These are phyloP conservation scores for Ilex aquifolium DNA, from an alignment of 257 asterid species.

Conservation along the genomic window DNA sequence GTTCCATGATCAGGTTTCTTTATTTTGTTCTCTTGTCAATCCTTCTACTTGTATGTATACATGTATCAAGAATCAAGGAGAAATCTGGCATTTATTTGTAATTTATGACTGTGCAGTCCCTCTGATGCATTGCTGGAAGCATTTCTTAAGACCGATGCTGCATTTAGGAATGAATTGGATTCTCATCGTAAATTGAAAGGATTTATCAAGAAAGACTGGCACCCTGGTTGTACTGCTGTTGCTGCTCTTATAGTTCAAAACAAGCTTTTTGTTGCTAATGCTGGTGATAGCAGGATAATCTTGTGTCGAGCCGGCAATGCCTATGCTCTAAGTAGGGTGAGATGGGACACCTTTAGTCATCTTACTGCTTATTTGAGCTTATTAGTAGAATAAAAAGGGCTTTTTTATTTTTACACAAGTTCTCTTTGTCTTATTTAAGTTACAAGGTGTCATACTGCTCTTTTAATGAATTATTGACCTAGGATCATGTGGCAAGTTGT, in stretches of 20 bases:
- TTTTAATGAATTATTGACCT: constrained; percentile 7
- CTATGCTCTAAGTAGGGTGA: constrained; percentile 77
- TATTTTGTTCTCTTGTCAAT: too few species aligned
- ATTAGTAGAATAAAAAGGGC: background rate
- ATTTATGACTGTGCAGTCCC: constrained; percentile 48
- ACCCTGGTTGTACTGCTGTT: constrained; percentile 96
- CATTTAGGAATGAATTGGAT: constrained; percentile 64
- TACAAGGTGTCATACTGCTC: too few species aligned
- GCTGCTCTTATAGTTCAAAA: constrained; percentile 61
- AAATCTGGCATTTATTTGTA: constrained; percentile 6
- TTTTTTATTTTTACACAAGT: background rate
- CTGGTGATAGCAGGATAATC: constrained; percentile 91
- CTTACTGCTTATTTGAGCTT: background rate
- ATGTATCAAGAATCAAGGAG: background rate
- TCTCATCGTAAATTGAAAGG: constrained; percentile 49
- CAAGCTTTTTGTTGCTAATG: constrained; percentile 88
- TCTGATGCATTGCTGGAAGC: constrained; percentile 67
- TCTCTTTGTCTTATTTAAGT: too few species aligned
- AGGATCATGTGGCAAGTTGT: constrained; percentile 96
- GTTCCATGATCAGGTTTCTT: constrained; percentile 45
- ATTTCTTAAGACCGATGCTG: constrained; percentile 68
- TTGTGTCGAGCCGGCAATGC: constrained; percentile 73
- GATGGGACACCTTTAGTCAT: constrained; percentile 16
- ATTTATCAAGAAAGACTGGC: constrained; percentile 55
- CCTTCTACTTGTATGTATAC: constrained; percentile 4